phyloP scores from a whole-genome alignment of 2,329 filamentous ascomycete genomes.

The Diaporthe helianthi region DNA sequence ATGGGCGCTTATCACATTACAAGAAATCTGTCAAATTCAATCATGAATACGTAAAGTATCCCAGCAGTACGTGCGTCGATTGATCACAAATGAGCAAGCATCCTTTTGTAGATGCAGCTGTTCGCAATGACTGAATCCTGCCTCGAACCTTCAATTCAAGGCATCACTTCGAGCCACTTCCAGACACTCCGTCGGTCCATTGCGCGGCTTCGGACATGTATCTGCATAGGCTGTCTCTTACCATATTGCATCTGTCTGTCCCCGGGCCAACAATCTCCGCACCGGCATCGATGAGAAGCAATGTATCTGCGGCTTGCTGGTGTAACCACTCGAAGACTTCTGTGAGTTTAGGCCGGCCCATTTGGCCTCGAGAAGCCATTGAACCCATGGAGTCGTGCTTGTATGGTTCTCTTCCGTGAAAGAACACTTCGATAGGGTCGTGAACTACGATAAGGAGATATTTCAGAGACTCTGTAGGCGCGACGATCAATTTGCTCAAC shows the following conservation, averaged over 20 bases:
- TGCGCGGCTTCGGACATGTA: fast-evolving
- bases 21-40: no score
- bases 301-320: not conserved
- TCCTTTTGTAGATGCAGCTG: not conserved
- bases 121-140: not conserved
- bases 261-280: not conserved
- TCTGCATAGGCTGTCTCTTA: not conserved
- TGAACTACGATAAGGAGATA: not conserved
- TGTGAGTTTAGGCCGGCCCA: no score
- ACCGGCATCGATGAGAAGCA: not conserved
- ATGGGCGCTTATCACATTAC: no score
- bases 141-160: not conserved
- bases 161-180: not conserved
- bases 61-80: not conserved
- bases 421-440: not conserved
- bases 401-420: fast-evolving
- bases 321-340: not conserved
- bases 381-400: not conserved
- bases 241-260: not conserved
- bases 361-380: not conserved
- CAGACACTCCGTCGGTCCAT: not conserved
- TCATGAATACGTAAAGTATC: no score
- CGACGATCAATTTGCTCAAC: no score
- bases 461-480: not conserved
- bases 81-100: no score